These are phyloP conservation scores for Fusarium acutatum DNA, from an alignment of 2,329 filamentous ascomycete genomes.

Conservation along the genomic window DNA sequence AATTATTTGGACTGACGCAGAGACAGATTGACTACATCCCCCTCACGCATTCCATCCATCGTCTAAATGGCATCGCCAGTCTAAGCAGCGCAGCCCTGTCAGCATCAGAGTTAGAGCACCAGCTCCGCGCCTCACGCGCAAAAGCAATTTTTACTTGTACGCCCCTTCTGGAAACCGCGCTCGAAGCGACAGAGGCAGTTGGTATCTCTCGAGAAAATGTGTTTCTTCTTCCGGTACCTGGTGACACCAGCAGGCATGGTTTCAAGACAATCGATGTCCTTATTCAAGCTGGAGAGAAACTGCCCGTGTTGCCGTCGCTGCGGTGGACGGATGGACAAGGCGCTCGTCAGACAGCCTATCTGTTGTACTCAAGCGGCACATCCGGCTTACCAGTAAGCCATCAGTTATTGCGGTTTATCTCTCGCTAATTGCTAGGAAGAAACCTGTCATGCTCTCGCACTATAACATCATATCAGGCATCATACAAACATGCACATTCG, in stretches of 20 bases:
- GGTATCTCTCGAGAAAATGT: constrained; percentile 70
- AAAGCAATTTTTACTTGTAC: constrained; percentile 76
- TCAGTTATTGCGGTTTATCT: neutral
- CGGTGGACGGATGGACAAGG: constrained; percentile 70
- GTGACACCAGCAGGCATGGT: constrained; percentile 39
- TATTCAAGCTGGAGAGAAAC: constrained; percentile 63
- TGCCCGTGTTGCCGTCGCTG: constrained; percentile 61
- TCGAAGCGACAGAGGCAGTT: constrained; percentile 68
- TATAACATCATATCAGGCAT: constrained; percentile 81
- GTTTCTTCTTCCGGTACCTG: constrained; percentile 73
- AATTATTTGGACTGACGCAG: rapidly evolving
- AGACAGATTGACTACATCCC: constrained; percentile 76
- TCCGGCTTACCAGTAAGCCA: constrained; percentile 67
- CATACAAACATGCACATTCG: constrained; percentile 63
- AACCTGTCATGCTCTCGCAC: constrained; percentile 86
- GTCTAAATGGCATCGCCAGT: constrained; percentile 74
- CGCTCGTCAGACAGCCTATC: constrained; percentile 72
- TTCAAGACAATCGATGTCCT: constrained; percentile 74
- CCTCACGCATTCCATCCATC: constrained; percentile 76
- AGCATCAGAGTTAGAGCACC: constrained; percentile 73
- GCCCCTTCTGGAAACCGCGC: constrained; percentile 68
- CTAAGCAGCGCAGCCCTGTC: constrained; percentile 80
- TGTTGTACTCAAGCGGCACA: constrained; percentile 85
- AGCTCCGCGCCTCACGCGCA: constrained; percentile 73
- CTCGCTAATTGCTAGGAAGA: constrained; percentile 48